Evolutionary conservation across 176 grass and related monocot species (phyloP).

Genomic region (Oryza longistaminata): DNA sequence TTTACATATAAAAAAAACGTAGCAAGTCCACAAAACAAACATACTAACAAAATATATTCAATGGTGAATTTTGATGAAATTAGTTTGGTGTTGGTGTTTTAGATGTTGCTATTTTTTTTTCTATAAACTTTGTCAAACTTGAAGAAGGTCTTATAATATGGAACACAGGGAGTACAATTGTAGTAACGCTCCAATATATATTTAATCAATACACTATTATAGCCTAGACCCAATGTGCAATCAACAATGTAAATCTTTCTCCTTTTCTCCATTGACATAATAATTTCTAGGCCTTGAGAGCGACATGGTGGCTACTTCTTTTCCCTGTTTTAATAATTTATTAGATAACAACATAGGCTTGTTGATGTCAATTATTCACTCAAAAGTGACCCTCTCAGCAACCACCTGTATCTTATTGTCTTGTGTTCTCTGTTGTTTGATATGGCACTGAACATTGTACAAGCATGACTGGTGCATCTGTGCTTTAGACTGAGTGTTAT

Average conservation of each 20-base stretch:
- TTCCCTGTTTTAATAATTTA: not conserved
- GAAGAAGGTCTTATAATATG: too few species aligned
- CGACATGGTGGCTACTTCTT: not conserved
- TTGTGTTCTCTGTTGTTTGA: constrained; percentile 1
- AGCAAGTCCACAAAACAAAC: too few species aligned
- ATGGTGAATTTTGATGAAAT: too few species aligned
- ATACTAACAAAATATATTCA: too few species aligned
- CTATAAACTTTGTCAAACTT: too few species aligned
- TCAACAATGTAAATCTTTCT: not conserved
- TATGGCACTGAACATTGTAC: not conserved
- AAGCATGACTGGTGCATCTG: constrained; percentile 24
- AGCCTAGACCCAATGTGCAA: not conserved
- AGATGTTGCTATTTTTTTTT: too few species aligned
- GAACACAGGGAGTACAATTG: too few species aligned
- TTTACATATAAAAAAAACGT: too few species aligned
- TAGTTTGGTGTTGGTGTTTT: too few species aligned
- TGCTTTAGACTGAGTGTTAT: constrained; percentile 34
- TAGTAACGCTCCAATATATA: not conserved
- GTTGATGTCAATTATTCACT: constrained; percentile 19
- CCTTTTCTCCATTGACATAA: not conserved
- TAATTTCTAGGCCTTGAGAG: not conserved
- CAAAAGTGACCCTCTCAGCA: not conserved
- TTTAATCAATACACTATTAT: not conserved
- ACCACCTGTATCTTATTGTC: constrained; percentile 1
- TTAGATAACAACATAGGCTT: not conserved